These are phyloP conservation scores for Cryptococcus sp. DNA, from an alignment of 1,284 basidiomycete genomes.

Conservation along the genomic window DNA sequence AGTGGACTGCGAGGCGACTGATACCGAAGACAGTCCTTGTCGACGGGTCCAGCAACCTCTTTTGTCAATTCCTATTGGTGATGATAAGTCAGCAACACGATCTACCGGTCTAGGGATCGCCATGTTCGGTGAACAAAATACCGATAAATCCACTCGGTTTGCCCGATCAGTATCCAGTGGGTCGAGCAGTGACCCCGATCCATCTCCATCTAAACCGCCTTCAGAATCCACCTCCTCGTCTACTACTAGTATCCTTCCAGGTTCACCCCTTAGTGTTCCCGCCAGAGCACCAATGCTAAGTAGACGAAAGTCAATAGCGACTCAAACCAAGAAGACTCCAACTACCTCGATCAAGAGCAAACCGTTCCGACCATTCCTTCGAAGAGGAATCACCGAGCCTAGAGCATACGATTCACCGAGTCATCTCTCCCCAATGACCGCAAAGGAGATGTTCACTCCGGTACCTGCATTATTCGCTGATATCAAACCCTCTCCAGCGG, in stretches of 20 bases:
- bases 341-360: background rate
- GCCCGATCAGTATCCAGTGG: background rate
- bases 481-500: slow-evolving; percentile 43
- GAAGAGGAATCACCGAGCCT: slow-evolving; percentile 37
- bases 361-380: slow-evolving; percentile 16
- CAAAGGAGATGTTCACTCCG: slow-evolving; percentile 23
- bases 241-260: background rate
- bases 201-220: slow-evolving; percentile 2
- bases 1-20: background rate
- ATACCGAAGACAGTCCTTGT: background rate
- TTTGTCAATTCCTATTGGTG: background rate
- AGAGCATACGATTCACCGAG: background rate
- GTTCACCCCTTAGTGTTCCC: background rate
- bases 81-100: background rate
- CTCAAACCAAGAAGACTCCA: background rate
- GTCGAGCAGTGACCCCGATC: background rate
- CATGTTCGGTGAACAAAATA: background rate
- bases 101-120: background rate
- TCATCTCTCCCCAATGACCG: slow-evolving; percentile 13
- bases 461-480: slow-evolving; percentile 31
- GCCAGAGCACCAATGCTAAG: background rate
- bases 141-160: background rate
- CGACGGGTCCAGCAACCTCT: background rate
- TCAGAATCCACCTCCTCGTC: background rate
- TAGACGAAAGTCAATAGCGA: slow-evolving; percentile 1